These are phyloP conservation scores for Acephala macrosclerotiorum DNA, from an alignment of 2,329 filamentous ascomycete genomes.

Conservation along the genomic window DNA sequence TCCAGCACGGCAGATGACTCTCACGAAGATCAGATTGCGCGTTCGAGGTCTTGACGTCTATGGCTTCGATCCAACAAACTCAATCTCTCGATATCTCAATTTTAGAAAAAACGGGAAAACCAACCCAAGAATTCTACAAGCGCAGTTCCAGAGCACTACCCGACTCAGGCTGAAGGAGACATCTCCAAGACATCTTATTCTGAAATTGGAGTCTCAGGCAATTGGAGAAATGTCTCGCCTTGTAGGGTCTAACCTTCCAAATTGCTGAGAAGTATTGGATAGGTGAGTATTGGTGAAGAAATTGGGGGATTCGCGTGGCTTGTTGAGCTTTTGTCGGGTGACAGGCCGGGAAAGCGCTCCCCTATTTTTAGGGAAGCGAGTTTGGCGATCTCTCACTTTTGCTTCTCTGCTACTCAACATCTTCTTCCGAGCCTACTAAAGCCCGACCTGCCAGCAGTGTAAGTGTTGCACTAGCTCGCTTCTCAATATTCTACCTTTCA, in stretches of 20 bases:
- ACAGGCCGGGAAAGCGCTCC: neutral
- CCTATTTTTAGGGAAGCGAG: neutral
- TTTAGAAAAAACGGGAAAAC: neutral
- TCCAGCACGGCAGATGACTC: neutral
- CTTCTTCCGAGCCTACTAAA: neutral
- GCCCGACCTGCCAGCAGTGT: neutral
- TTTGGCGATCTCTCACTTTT: neutral
- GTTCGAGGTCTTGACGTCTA: neutral
- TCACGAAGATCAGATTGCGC: neutral
- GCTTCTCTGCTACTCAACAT: neutral
- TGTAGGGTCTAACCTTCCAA: neutral
- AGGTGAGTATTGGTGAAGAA: neutral
- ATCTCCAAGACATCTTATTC: too few species aligned
- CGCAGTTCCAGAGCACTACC: neutral
- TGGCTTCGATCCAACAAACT: neutral
- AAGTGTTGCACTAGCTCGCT: neutral
- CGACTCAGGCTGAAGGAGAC: neutral
- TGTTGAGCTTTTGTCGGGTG: neutral
- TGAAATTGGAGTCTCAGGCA: neutral
- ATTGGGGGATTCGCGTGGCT: too few species aligned
- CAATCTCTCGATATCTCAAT: too few species aligned
- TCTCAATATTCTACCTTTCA: neutral
- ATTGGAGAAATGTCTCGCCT: conserved; percentile 1
- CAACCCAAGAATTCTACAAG: neutral
- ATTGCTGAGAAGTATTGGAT: neutral